phyloP scores from a whole-genome alignment of 352 stramenopile genomes.

The Pelagophyceae sp. region DNA sequence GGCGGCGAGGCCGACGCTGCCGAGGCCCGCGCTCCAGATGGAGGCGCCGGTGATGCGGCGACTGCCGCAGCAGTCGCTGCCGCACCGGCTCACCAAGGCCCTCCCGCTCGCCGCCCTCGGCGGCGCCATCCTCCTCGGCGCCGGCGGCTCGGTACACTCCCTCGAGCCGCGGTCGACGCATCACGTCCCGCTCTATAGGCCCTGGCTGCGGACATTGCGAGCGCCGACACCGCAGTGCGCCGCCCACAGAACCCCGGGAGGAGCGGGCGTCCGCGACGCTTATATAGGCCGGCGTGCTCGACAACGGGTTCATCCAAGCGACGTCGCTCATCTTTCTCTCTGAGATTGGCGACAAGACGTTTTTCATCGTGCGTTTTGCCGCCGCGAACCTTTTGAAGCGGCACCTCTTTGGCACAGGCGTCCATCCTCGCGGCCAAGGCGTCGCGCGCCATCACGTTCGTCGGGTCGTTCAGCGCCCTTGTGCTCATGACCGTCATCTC shows the following conservation, averaged over 20 bases:
- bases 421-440: constrained; percentile 86
- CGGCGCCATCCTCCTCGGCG: no score
- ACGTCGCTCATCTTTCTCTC: constrained; percentile 94
- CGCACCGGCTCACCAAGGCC: neutral
- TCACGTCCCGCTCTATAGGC: no score
- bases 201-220: no score
- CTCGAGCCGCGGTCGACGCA: no score
- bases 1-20: no score
- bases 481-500: constrained; percentile 94
- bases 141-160: no score
- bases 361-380: no score
- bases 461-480: constrained; percentile 83
- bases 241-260: neutral
- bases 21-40: no score
- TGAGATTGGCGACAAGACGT: constrained; percentile 99
- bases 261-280: neutral
- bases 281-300: neutral
- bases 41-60: no score
- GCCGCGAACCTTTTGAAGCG: no score
- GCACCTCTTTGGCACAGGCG: constrained; percentile 32
- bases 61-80: no score
- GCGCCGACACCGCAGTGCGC: no score
- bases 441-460: constrained; percentile 84
- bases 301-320: constrained; percentile 66
- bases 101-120: neutral